A percentile compares a stretch with the other conserved stretches of the same genome.
Evolutionary conservation across 2,329 filamentous ascomycete species (phyloP).

Genomic region (Aspergillus candidus): DNA sequence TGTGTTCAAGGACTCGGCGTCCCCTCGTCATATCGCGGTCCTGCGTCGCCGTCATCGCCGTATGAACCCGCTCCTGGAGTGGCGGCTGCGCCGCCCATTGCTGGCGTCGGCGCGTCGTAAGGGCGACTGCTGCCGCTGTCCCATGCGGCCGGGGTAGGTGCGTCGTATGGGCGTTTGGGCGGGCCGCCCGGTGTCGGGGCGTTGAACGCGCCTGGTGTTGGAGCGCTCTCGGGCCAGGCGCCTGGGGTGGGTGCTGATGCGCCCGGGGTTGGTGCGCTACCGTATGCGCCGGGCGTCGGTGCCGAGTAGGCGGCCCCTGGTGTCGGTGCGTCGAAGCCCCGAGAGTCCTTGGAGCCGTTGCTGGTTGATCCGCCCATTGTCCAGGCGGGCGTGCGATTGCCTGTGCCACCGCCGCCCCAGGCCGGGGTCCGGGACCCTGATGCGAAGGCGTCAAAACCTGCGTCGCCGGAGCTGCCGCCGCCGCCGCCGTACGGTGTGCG

Average conservation of each 20-base stretch:
- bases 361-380: slow-evolving; percentile 27
- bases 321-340: slow-evolving; percentile 66
- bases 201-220: slow-evolving; percentile 42
- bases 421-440: slow-evolving; percentile 72
- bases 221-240: slow-evolving; percentile 40
- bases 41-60: slow-evolving; percentile 33
- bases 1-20: slow-evolving; percentile 35
- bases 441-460: slow-evolving; percentile 62
- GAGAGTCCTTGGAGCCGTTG: slow-evolving; percentile 23
- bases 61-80: slow-evolving; percentile 34
- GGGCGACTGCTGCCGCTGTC: slow-evolving; percentile 22
- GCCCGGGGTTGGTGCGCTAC: slow-evolving; percentile 60
- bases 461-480: slow-evolving; percentile 58
- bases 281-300: slow-evolving; percentile 56
- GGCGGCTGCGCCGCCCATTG: slow-evolving; percentile 32
- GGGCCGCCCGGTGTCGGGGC: slow-evolving; percentile 39
- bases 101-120: slow-evolving; percentile 47
- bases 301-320: slow-evolving; percentile 62
- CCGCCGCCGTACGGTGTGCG: slow-evolving; percentile 64
- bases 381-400: slow-evolving; percentile 44
- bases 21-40: slow-evolving; percentile 40
- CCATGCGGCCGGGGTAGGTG: slow-evolving; percentile 37
- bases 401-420: slow-evolving; percentile 51
- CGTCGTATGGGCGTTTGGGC: slow-evolving; percentile 25
- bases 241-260: slow-evolving; percentile 53